Conservation (phyloP, 1,139 yeast genomes). For the Ogataea hybrid region DNA sequence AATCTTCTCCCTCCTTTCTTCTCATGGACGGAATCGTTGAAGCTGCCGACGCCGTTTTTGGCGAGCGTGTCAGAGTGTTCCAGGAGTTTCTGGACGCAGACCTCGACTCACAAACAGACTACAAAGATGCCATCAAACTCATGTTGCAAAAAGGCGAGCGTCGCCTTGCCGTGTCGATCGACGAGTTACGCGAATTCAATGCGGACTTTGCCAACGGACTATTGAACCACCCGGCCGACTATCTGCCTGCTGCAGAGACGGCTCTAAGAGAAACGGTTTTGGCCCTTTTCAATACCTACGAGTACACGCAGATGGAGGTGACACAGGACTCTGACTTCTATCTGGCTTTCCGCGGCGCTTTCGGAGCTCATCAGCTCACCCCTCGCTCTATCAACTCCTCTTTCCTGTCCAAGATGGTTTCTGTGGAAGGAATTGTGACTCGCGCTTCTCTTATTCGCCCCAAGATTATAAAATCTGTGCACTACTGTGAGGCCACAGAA, state of each 20-base stretch:
- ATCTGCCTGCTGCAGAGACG: constrained; percentile 82
- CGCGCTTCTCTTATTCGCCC: constrained; percentile 93
- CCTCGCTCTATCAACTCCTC: constrained; percentile 84
- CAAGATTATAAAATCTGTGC: constrained; percentile 87
- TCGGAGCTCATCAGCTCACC: constrained; percentile 83
- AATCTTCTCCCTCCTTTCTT: constrained; percentile 6
- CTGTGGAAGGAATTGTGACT: constrained; percentile 95
- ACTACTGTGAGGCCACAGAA: constrained; percentile 83
- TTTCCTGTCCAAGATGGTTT: constrained; percentile 76
- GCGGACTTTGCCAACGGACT: constrained; percentile 76
- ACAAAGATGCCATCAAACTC: constrained; percentile 65
- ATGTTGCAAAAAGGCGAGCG: constrained; percentile 67
- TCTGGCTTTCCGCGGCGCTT: constrained; percentile 85
- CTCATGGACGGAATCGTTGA: constrained; percentile 28
- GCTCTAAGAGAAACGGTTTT: constrained; percentile 82
- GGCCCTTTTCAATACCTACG: constrained; percentile 59
- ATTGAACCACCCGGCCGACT: constrained; percentile 76
- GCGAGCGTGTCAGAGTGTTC: constrained; percentile 84
- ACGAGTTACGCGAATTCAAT: constrained; percentile 86
- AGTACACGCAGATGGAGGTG: constrained; percentile 47
- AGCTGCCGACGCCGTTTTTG: constrained; percentile 32
- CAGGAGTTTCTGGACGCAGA: constrained; percentile 76
- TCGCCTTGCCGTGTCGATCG: constrained; percentile 74
- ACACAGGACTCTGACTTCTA: constrained; percentile 68
- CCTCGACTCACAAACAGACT: constrained; percentile 46